Conservation (phyloP, 768 basidiomycete genomes). For the Mycena galopus region DNA sequence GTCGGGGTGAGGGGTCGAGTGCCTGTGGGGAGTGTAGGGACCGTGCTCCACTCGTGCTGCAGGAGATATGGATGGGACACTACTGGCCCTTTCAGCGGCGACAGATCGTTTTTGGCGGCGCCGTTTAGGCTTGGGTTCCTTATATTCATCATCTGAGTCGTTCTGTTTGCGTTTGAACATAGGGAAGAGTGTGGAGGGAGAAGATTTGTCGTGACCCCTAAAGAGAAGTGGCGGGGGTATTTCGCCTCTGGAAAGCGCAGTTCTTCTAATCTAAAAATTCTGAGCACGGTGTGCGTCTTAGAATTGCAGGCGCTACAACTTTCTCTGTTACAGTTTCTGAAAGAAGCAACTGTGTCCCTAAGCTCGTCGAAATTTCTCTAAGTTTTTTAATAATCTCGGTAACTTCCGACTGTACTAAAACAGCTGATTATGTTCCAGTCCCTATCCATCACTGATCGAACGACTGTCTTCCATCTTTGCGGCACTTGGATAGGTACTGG, state of each 20-base stretch:
- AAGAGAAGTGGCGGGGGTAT: not conserved
- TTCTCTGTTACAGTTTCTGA: too few relatives aligned
- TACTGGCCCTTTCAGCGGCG: not conserved
- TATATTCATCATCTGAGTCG: constrained; percentile 1
- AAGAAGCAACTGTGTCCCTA: too few relatives aligned
- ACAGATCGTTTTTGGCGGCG: not conserved
- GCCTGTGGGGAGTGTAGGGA: not conserved
- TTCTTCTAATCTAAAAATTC: not conserved
- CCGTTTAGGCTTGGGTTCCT: not conserved
- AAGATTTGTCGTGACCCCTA: not conserved
- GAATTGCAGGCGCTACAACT: not conserved
- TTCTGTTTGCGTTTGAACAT: not conserved
- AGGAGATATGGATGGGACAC: not conserved
- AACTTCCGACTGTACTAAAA: too few relatives aligned
- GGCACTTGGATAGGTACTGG: too few relatives aligned
- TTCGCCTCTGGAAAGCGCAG: not conserved
- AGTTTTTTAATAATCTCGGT: too few relatives aligned
- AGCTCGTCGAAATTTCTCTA: too few relatives aligned
- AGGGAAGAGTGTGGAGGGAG: not conserved
- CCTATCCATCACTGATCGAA: too few relatives aligned
- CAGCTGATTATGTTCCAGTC: too few relatives aligned
- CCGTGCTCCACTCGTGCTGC: not conserved
- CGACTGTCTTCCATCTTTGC: too few relatives aligned
- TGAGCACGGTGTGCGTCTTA: not conserved
- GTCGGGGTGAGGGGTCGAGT: not conserved